Percentiles rank a stretch among this genome's conserved stretches.
phyloP scores from a whole-genome alignment of 1,139 yeast genomes.

The Pneumocystis jirovecii region DNA sequence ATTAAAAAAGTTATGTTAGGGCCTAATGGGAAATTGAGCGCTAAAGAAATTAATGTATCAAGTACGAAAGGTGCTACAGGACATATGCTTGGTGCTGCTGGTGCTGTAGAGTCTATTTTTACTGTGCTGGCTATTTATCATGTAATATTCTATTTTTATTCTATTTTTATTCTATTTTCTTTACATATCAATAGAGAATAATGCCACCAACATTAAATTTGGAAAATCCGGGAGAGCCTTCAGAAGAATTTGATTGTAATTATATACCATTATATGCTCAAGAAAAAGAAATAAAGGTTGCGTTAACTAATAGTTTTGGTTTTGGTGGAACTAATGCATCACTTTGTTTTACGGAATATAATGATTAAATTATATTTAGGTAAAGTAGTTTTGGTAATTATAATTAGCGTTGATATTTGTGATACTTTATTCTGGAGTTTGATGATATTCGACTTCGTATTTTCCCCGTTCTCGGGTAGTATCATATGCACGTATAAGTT shows the following conservation, averaged over 20 bases:
- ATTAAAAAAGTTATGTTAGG: slow-evolving; percentile 34
- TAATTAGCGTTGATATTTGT: not conserved
- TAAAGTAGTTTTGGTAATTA: not conserved
- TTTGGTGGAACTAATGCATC: slow-evolving; percentile 91
- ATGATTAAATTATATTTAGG: not conserved
- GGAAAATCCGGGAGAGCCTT: slow-evolving; percentile 31
- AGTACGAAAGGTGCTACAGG: slow-evolving; percentile 90
- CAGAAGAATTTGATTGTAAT: slow-evolving; percentile 38
- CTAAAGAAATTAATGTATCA: slow-evolving; percentile 35
- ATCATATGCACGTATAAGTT: slow-evolving; percentile 83
- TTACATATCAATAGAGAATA: slow-evolving; percentile 13
- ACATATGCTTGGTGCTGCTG: slow-evolving; percentile 90
- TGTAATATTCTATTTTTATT: slow-evolving; percentile 17
- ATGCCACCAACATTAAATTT: slow-evolving; percentile 77
- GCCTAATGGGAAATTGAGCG: slow-evolving; percentile 10
- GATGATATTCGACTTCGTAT: slow-evolving; percentile 27
- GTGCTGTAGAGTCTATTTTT: slow-evolving; percentile 79
- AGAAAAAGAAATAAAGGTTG: slow-evolving; percentile 33
- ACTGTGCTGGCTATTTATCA: slow-evolving; percentile 51
- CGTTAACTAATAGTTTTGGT: slow-evolving; percentile 83
- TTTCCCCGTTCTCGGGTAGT: slow-evolving; percentile 53
- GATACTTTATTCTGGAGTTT: not conserved
- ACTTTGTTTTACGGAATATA: slow-evolving; percentile 18
- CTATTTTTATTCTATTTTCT: not conserved
- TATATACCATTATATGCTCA: slow-evolving; percentile 42